Evolutionary conservation across 176 grass and related monocot genomes (phyloP), one percentile per base, ranked within the genome.

Genomic region (Carex cristatella): DNA sequence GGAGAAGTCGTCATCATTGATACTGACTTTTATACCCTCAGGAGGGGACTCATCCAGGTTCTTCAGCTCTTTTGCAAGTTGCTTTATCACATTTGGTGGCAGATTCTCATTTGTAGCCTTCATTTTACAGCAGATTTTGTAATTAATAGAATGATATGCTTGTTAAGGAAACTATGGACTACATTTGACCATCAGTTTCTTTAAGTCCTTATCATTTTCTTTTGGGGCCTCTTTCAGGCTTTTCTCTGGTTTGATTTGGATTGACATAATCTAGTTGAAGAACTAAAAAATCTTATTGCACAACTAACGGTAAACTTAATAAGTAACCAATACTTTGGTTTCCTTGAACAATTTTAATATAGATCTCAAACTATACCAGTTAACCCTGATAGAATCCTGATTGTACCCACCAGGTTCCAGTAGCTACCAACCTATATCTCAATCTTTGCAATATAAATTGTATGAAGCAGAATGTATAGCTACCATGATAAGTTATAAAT

Each of bases 61-160:
- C 87, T 99, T 99, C 85, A 99, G 58, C 85, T 99, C 96, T 81
- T 94, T 99, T n/a, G 96, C 96, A 69, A 99, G 86, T 84, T 95
- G 93, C 51, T 87, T 92, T 81, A 99, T 92, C 81, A 99, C 93
- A 86, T 95, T 99, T 78, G 93, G 93, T 60, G 91, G 91, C 65
- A 99, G 90, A 81, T 95, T 99, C 67, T 99, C 93, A 35, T 99
- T 99, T 18, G 96, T 95, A 61, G 96, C 88, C 93, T 99, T 89
- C 75, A 83, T 46, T 82, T 44, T 67, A 67, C 80, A 64, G 2
- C 18, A 82, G 14, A 69, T 14, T 67, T 83, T 83, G 12, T 58
- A 77, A 79, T 79, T 79, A 79, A 15, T 7, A 33, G 4, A n/a
- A 16, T 35, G 4, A 7, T 33, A 16, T 57, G 57, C 51, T 78